These are phyloP conservation scores for Rhodotorula graminis DNA, from an alignment of 768 basidiomycete species.

Conservation along the genomic window DNA sequence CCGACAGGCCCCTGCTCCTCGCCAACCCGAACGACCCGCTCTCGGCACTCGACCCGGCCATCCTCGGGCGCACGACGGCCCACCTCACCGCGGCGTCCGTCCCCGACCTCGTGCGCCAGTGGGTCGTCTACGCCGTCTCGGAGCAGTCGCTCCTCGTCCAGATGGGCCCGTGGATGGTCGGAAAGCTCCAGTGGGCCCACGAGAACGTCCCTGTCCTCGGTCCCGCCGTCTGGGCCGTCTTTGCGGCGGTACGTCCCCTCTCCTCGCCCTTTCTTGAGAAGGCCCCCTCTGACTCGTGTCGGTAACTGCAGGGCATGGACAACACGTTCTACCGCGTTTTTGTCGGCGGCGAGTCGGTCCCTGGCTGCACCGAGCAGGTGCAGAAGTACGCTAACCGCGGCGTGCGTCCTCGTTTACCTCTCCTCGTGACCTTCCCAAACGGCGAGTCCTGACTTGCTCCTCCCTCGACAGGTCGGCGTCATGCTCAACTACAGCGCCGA, in stretches of 20 bases:
- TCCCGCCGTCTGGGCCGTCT: conserved; percentile 24
- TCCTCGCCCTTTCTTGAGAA: neutral
- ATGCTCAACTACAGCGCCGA: conserved; percentile 43
- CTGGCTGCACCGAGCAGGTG: conserved; percentile 20
- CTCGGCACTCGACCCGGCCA: conserved; percentile 15
- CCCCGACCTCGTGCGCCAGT: conserved; percentile 30
- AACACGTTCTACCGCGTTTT: conserved; percentile 41
- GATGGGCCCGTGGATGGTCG: conserved; percentile 32
- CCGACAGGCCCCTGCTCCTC: neutral
- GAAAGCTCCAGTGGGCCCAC: conserved; percentile 29
- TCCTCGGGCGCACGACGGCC: conserved; percentile 18
- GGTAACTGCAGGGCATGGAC: conserved; percentile 32
- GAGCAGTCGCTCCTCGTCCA: conserved; percentile 27
- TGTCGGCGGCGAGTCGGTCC: conserved; percentile 36
- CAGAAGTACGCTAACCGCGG: conserved; percentile 16
- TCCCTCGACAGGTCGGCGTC: conserved; percentile 25
- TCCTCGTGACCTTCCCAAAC: neutral
- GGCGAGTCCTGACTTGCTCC: neutral
- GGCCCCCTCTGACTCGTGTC: neutral
- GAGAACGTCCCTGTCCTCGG: conserved; percentile 38
- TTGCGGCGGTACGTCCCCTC: conserved; percentile 17
- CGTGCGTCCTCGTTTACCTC: neutral
- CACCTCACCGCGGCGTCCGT: conserved; percentile 17
- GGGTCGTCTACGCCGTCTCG: conserved; percentile 35
- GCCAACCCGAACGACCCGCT: conserved; percentile 29